Evolutionary conservation across 176 grass and related monocot genomes (phyloP).

Genomic region (Eleusine coracana): DNA sequence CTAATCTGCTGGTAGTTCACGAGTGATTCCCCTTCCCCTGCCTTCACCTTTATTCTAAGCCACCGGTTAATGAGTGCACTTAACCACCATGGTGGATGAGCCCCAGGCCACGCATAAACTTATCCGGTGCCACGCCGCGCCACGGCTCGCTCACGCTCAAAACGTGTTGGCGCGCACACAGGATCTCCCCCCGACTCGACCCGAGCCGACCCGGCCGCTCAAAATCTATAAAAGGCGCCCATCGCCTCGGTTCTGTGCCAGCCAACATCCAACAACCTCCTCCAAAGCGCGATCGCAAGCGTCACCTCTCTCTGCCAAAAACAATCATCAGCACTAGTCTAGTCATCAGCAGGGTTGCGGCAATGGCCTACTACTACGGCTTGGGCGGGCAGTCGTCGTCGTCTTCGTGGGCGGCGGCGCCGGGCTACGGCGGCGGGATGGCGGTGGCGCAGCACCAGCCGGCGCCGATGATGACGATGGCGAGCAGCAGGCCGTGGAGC

Average conservation of each 20-base stretch:
- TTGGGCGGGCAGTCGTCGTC: constrained; percentile 18
- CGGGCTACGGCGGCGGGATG: background rate
- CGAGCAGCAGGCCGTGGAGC: constrained; percentile 50
- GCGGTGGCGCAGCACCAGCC: background rate
- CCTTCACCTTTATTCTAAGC: constrained; percentile 18
- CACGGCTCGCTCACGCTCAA: constrained; percentile 14
- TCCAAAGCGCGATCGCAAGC: background rate
- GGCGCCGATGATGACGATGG: background rate
- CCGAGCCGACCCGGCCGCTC: background rate
- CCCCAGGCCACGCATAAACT: background rate
- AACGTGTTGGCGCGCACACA: constrained; percentile 34
- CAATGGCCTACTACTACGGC: constrained; percentile 47
- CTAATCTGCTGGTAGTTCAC: background rate
- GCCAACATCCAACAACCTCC: constrained; percentile 20
- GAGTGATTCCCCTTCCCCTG: background rate
- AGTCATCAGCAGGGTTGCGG: background rate
- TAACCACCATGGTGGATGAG: background rate
- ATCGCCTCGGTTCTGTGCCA: constrained; percentile 3
- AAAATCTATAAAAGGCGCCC: constrained; percentile 39
- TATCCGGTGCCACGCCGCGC: constrained; percentile 36
- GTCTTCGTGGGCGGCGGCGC: background rate
- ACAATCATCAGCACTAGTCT: too few relatives aligned
- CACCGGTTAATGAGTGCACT: constrained; percentile 13
- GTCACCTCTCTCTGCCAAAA: background rate
- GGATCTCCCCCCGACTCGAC: background rate